Conservation (phyloP, 495 filamentous ascomycete genomes). For the Ascodesmis nigricans region DNA sequence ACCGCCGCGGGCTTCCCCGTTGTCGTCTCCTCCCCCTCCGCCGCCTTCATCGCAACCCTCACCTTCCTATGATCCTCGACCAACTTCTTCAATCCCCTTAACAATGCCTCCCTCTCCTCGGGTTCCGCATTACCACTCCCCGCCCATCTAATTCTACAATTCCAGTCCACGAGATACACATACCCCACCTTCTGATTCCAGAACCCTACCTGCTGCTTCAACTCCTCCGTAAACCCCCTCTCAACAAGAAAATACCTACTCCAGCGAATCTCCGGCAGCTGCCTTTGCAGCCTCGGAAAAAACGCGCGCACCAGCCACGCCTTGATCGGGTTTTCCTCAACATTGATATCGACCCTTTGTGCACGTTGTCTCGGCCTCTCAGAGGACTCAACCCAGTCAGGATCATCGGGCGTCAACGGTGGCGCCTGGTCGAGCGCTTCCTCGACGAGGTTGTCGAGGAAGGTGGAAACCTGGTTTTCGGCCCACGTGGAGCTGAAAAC, state of each 20-base stretch:
- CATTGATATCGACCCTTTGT: conserved; percentile 65
- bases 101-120: conserved; percentile 48
- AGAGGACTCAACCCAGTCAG: too few species aligned
- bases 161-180: conserved; percentile 70
- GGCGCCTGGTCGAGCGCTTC: conserved; percentile 24
- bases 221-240: conserved; percentile 47
- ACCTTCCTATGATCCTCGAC: conserved; percentile 30
- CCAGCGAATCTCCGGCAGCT: conserved; percentile 38
- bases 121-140: conserved; percentile 55
- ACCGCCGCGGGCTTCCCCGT: background rate
- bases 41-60: conserved; percentile 11
- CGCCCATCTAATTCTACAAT: conserved; percentile 85
- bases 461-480: conserved; percentile 52
- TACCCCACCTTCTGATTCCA: conserved; percentile 82
- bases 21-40: conserved; percentile 1
- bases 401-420: too few species aligned
- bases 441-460: conserved; percentile 37
- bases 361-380: too few species aligned
- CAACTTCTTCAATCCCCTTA: conserved; percentile 44
- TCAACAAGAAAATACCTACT: conserved; percentile 63
- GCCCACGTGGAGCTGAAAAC: conserved; percentile 71
- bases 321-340: conserved; percentile 63
- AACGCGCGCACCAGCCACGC: conserved; percentile 51
- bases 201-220: conserved; percentile 57
- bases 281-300: conserved; percentile 34